Evolutionary conservation across 78 protist genomes (phyloP).

Genomic region (Isochrysis galbana): DNA sequence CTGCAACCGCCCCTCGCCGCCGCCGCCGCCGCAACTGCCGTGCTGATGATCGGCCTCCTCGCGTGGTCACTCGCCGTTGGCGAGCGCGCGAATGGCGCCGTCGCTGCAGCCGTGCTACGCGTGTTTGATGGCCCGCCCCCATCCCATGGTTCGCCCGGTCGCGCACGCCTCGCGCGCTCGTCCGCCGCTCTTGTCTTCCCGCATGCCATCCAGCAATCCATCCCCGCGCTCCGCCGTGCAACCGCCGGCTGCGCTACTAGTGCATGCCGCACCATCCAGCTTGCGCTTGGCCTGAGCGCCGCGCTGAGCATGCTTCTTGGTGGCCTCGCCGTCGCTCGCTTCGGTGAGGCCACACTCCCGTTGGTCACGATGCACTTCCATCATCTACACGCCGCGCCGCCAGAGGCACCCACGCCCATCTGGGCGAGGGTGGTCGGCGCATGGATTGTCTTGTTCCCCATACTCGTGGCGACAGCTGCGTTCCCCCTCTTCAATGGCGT

Average conservation of each 20-base stretch:
- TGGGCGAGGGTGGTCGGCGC: not conserved
- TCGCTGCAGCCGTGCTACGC: too few relatives aligned
- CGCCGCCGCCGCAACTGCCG: too few relatives aligned
- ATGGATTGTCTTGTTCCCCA: not conserved
- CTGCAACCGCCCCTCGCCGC: too few relatives aligned
- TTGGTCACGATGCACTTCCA: not conserved
- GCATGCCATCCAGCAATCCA: not conserved
- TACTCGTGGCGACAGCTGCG: not conserved
- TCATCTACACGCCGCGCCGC: not conserved
- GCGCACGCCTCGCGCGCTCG: too few relatives aligned
- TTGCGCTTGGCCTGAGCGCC: not conserved
- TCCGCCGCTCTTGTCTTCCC: not conserved
- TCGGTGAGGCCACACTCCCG: not conserved
- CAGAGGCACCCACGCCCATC: not conserved
- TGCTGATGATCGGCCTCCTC: too few relatives aligned
- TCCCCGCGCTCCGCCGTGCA: not conserved
- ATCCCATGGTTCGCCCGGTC: too few relatives aligned
- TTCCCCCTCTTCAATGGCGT: conserved; percentile 6
- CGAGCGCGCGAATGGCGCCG: too few relatives aligned
- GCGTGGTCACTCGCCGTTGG: too few relatives aligned
- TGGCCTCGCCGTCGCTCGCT: not conserved
- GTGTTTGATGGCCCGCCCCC: too few relatives aligned
- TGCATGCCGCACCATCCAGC: not conserved
- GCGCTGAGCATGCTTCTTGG: not conserved
- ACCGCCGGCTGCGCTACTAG: not conserved